Base-by-base conservation (phyloP, 306 rosid genomes). In the Cyclanthera cordifolia region DNA sequence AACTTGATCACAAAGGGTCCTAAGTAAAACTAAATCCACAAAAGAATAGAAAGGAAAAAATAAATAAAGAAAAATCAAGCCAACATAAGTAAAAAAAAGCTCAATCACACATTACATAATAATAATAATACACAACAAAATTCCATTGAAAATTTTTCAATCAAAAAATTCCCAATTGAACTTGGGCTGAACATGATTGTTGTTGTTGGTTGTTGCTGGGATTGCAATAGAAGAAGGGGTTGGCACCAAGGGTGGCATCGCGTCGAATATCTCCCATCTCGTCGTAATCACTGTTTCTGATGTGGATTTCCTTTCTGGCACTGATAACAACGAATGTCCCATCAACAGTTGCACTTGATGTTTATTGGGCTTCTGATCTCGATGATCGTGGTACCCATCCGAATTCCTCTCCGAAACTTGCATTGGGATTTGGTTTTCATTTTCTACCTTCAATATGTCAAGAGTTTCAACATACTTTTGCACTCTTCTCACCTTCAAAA, bases 261-360 rank as follows among this genome's bases (percentile, higher is more conserved):
- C 90, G 41, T 92, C 96, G 69, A 87, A 92, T 58, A 88, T 87
- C 79, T 89, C 98, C 98, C 96, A 92, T 72, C 79, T 73, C 45
- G 95, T 89, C 46, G 90, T 81, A 20, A 87, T 86, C 2, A 75
- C 86, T 0, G 56, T 49, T 58, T 78, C 69, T 0, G 90, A 69
- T 14, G 88, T 90, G 15, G 76, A 78, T 58, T 79, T 79, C 60
- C 67, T 50, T 71, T 53, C 23, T 3, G 47, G 75, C 41, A 56
- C 21, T 6, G 3, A 43, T 43, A 16, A 2, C 5, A 43, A 27
- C 64, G 11, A 57, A 17, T 13, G 2, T 20, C 20, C 49, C 6
- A 6, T 37, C 12, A 63, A 32, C 0, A 15, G 63, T 9, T 41
- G 30, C 50, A 19, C 5, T 45, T 71, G 77, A 17, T 77, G 59